Evolutionary conservation across 1,284 basidiomycete genomes (phyloP).

Genomic region (Erythrobasidium hasegawianum): DNA sequence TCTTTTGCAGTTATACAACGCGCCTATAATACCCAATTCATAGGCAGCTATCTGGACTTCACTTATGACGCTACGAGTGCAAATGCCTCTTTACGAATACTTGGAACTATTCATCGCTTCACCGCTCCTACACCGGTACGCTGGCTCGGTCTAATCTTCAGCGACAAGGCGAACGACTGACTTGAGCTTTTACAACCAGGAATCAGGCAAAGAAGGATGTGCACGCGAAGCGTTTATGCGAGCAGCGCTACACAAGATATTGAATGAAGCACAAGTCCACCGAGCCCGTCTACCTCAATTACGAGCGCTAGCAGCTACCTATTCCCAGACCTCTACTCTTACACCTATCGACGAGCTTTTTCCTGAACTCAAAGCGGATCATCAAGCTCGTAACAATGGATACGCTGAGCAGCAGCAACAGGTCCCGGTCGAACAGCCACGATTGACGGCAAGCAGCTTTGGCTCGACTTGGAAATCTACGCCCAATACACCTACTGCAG

Average conservation of each 20-base stretch:
- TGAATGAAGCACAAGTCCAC: constrained; percentile 8
- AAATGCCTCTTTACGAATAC: constrained; percentile 21
- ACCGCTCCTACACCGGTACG: constrained; percentile 14
- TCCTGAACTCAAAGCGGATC: background rate
- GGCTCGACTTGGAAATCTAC: too few relatives aligned
- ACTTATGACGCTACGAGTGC: constrained; percentile 10
- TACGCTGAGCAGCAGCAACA: background rate
- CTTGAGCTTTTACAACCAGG: constrained; percentile 3
- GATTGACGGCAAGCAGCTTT: too few relatives aligned
- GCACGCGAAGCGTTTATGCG: constrained; percentile 15
- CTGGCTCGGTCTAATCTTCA: too few relatives aligned
- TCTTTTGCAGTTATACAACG: constrained; percentile 16
- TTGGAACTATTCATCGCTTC: constrained; percentile 13
- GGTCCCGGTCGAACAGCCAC: background rate
- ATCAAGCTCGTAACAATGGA: background rate
- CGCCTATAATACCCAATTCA: constrained; percentile 24
- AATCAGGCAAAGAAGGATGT: constrained; percentile 28
- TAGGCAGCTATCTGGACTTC: constrained; percentile 11
- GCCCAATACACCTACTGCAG: background rate
- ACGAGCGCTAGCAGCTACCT: constrained; percentile 8
- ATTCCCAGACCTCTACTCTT: constrained; percentile 17
- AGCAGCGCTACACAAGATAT: constrained; percentile 7
- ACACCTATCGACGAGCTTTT: constrained; percentile 27
- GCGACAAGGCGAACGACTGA: background rate
- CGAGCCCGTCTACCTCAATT: constrained; percentile 3